Base-by-base conservation (phyloP, 148 eudicot genomes). In the Nepenthes mirabilis region DNA sequence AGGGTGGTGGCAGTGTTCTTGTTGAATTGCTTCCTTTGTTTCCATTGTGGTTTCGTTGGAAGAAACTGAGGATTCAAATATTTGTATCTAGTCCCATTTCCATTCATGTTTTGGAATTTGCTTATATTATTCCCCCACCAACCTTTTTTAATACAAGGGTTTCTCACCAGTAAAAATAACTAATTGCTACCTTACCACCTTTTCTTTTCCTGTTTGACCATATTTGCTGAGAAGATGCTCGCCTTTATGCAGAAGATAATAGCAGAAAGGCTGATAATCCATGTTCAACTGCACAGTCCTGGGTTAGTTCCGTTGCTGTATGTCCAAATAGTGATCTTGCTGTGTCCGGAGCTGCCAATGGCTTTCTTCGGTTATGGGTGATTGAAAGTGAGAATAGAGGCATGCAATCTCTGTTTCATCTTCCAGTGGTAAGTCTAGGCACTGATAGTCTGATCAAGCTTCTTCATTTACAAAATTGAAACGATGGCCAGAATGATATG, bases 321-420 rank as follows among this genome's bases (percentile, higher is more conserved):
- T 94, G 99, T 68, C 76, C 86, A 71, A 83, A 73, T 71, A 94
- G 99, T 63, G 99, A 94, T 75, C 82, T 89, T 60, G 97, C 99
- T 61, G 95, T 95, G 61, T 94, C 99, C 9, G 99, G 97, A 69
- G 96, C 99, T 61, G 99, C 95, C 50, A 89, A 86, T 70, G 97
- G 97, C 33, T 74, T 51, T 65, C 75, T 89, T 70, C 87, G 83
- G 47, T 73, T 89, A 56, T 94, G 99, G 99, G 79, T 68, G 61
- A 83, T 94, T 70, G 85, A 86, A 65, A 82, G 56, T 60, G 99
- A 94, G 53, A 71, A 77, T 66, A 89, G 80, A 72, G 87, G 84
- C 70, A 59, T 94, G 34, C 69, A 60, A 47, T 95, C 99, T 34
- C 71, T 94, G 56, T 94, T 84, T 75, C 86, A 85, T 65, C 78